phyloP scores from a whole-genome alignment of 2,329 filamentous ascomycete genomes.

The Arthroderma sp. region DNA sequence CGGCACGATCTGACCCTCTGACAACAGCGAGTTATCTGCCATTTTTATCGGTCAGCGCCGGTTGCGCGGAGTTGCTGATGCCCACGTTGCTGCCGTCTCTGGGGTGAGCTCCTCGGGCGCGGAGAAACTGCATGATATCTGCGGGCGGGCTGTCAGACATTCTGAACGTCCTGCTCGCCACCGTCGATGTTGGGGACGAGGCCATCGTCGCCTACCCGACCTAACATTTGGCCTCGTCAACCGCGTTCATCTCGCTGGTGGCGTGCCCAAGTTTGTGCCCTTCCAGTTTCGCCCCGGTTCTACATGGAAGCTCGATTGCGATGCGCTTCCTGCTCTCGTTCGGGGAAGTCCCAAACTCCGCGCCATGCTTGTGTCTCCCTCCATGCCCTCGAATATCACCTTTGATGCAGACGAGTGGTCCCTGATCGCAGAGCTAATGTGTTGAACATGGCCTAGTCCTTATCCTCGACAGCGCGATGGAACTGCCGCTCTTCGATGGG shows the following conservation, averaged over 20 bases:
- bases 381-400: constrained; percentile 1
- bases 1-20: background rate
- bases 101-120: background rate
- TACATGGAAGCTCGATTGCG: constrained; percentile 6
- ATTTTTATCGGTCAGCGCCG: constrained; percentile 6
- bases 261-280: constrained; percentile 6
- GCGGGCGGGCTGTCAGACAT: constrained; percentile 6
- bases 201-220: constrained; percentile 8
- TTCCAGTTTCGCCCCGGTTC: constrained; percentile 5
- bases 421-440: constrained; percentile 3
- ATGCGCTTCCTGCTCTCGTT: background rate
- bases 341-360: background rate
- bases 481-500: constrained; percentile 4
- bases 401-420: constrained; percentile 2
- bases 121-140: constrained; percentile 7
- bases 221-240: constrained; percentile 8
- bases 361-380: constrained; percentile 8
- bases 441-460: constrained; percentile 3
- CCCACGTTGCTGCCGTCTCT: constrained; percentile 5
- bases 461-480: constrained; percentile 7
- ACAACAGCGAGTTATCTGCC: constrained; percentile 10
- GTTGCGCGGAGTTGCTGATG: constrained; percentile 4
- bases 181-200: constrained; percentile 7
- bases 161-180: constrained; percentile 8
- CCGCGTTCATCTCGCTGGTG: constrained; percentile 6